These are phyloP conservation scores for Russula sp. DNA, from an alignment of 768 basidiomycete genomes.

Conservation along the genomic window DNA sequence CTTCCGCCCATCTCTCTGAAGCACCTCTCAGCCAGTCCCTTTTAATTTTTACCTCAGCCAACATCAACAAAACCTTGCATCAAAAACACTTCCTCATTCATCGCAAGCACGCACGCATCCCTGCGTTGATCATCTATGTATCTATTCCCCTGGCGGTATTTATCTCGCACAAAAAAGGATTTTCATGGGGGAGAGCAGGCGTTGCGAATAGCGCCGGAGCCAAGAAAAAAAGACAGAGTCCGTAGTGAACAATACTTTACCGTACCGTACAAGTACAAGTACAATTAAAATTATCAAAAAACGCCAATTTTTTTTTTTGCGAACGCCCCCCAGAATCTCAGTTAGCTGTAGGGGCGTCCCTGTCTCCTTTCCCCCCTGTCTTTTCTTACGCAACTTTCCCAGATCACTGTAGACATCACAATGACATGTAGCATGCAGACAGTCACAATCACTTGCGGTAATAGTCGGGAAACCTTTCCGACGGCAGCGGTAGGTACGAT, in stretches of 20 bases:
- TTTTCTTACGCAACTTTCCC: neutral
- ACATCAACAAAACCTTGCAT: conserved; percentile 10
- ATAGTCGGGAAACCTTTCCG: neutral
- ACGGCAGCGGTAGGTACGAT: neutral
- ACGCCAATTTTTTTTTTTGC: neutral
- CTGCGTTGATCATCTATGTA: conserved; percentile 20
- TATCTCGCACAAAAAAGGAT: conserved; percentile 21
- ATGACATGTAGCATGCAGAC: neutral
- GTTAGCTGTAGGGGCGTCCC: neutral
- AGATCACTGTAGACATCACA: neutral
- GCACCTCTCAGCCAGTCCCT: conserved; percentile 1
- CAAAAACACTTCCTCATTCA: neutral
- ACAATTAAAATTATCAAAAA: conserved; percentile 1
- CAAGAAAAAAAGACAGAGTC: neutral
- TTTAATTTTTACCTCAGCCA: neutral
- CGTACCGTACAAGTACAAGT: conserved; percentile 10
- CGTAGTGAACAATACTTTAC: conserved; percentile 15
- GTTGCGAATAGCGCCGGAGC: neutral
- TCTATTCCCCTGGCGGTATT: conserved; percentile 22
- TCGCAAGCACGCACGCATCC: conserved; percentile 13
- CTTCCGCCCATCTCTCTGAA: neutral
- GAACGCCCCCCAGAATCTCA: neutral
- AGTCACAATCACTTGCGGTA: no score
- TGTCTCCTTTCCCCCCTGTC: neutral
- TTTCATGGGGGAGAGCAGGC: conserved; percentile 1